These are phyloP conservation scores for Lactarius akahatsu DNA, from an alignment of 768 basidiomycete genomes.

Conservation along the genomic window DNA sequence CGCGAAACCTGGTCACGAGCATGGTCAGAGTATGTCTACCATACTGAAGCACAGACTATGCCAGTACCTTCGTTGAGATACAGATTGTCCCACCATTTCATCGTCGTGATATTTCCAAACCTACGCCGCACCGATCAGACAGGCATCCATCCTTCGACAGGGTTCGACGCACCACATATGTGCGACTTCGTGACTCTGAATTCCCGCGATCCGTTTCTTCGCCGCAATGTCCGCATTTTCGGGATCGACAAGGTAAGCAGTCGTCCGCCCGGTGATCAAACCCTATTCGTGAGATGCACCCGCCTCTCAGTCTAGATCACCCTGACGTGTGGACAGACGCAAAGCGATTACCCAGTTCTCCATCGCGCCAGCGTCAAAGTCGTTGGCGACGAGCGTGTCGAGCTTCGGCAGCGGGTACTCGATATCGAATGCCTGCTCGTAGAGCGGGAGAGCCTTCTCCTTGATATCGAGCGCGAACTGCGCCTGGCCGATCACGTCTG, in stretches of 20 bases:
- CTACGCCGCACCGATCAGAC: conserved; percentile 35
- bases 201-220: conserved; percentile 75
- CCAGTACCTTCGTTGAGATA: conserved; percentile 84
- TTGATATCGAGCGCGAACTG: conserved; percentile 89
- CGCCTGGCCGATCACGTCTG: conserved; percentile 79
- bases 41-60: neutral
- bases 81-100: conserved; percentile 90
- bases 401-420: conserved; percentile 93
- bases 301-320: neutral
- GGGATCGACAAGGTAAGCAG: conserved; percentile 74
- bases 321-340: neutral
- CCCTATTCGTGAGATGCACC: conserved; percentile 42
- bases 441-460: conserved; percentile 74
- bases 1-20: conserved; percentile 74
- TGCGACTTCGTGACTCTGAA: conserved; percentile 84
- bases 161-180: conserved; percentile 63
- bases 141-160: neutral
- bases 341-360: conserved; percentile 70
- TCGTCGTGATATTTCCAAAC: conserved; percentile 93
- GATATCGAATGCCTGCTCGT: conserved; percentile 90
- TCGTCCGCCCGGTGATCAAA: conserved; percentile 86
- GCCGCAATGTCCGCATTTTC: conserved; percentile 66
- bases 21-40: conserved; percentile 12
- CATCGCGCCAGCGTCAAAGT: conserved; percentile 91
- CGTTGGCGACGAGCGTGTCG: conserved; percentile 85